Evolutionary conservation across 768 basidiomycete species (phyloP).

Genomic region (Lentinus brumalis): DNA sequence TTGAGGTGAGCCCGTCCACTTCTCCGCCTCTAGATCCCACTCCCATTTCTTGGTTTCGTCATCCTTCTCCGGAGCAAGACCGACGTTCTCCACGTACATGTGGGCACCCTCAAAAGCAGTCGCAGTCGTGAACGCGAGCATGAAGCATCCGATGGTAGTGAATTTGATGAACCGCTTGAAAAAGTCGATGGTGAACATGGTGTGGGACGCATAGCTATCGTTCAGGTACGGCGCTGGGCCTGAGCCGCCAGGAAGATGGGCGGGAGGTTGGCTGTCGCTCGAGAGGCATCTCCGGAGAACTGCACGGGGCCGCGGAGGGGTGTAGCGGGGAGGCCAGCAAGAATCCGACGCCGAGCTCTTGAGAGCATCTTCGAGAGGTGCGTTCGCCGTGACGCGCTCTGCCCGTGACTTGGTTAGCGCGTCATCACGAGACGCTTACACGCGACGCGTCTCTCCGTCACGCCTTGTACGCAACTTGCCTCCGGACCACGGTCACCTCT

Average conservation of each 20-base stretch:
- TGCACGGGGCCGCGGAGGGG: neutral
- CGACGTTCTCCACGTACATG: slow-evolving; percentile 63
- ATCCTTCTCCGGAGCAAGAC: slow-evolving; percentile 50
- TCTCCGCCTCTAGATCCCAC: slow-evolving; percentile 65
- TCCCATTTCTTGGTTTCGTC: slow-evolving; percentile 59
- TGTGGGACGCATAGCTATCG: slow-evolving; percentile 38
- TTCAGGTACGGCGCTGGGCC: slow-evolving; percentile 15
- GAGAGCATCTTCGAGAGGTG: slow-evolving; percentile 25
- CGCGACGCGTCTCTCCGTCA: slow-evolving; percentile 9
- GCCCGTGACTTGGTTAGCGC: slow-evolving; percentile 1
- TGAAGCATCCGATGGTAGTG: slow-evolving; percentile 46
- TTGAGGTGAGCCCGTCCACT: slow-evolving; percentile 52
- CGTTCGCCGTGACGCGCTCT: slow-evolving; percentile 6
- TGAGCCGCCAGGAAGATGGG: slow-evolving; percentile 3
- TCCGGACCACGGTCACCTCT: slow-evolving; percentile 19
- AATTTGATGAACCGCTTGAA: slow-evolving; percentile 52
- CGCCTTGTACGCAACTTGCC: slow-evolving; percentile 12
- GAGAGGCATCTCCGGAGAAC: slow-evolving; percentile 14
- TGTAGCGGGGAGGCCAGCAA: slow-evolving; percentile 6
- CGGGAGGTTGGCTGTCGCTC: slow-evolving; percentile 7
- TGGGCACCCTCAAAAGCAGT: slow-evolving; percentile 60
- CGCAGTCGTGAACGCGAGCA: slow-evolving; percentile 45
- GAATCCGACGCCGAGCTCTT: slow-evolving; percentile 18
- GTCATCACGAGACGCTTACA: neutral
- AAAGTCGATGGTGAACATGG: slow-evolving; percentile 44